Evolutionary conservation across 176 grass and related monocot genomes (phyloP).

Genomic region (Alloteropsis semialata): DNA sequence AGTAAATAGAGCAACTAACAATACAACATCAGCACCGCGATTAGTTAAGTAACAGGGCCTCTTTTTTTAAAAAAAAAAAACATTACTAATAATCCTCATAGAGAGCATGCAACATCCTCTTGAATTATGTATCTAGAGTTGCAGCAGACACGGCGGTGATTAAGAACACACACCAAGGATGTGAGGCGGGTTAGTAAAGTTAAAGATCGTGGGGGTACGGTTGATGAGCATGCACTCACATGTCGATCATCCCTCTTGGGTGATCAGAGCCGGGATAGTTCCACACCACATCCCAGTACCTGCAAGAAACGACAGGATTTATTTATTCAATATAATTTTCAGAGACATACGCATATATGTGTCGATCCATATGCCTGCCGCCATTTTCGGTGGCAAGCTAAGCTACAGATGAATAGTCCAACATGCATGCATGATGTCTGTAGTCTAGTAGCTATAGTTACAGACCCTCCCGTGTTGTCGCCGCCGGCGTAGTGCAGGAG

Average conservation of each 20-base stretch:
- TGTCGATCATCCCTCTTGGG: conserved; percentile 29
- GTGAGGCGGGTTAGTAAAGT: background rate
- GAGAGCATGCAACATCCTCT: background rate
- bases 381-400: background rate
- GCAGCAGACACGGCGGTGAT: background rate
- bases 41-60: background rate
- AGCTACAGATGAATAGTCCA: background rate
- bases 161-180: background rate
- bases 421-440: too few relatives aligned
- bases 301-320: background rate
- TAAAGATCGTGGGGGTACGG: background rate
- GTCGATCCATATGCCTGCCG: background rate
- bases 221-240: conserved; percentile 30
- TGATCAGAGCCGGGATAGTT: conserved; percentile 18
- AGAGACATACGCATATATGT: background rate
- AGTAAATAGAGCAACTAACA: background rate
- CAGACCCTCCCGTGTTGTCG: conserved; percentile 50
- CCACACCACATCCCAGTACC: conserved; percentile 76
- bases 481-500: conserved; percentile 17
- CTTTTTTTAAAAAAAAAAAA: background rate
- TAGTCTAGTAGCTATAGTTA: too few relatives aligned
- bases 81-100: too few relatives aligned
- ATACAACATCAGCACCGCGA: background rate
- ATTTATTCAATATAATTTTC: background rate
- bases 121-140: background rate